phyloP scores from a whole-genome alignment of 352 stramenopile genomes.

The Phytophthora boehmeriae region DNA sequence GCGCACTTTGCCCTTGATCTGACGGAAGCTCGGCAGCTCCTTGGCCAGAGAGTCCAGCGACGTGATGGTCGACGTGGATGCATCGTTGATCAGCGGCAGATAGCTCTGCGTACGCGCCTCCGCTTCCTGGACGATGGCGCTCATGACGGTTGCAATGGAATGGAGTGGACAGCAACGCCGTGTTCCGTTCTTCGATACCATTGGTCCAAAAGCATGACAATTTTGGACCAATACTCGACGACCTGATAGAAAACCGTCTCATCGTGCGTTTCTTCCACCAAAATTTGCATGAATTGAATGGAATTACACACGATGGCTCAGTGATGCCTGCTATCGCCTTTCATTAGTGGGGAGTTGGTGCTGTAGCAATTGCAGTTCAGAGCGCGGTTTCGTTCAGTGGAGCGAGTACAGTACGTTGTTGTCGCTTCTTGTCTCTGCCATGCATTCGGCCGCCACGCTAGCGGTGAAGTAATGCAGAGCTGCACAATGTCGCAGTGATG shows the following conservation, averaged over 20 bases:
- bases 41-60: constrained; percentile 50
- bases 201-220: neutral
- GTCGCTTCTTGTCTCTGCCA: neutral
- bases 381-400: neutral
- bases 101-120: constrained; percentile 78
- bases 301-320: neutral
- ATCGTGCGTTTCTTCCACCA: constrained; percentile 1
- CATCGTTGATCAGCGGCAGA: constrained; percentile 58
- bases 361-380: neutral
- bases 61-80: constrained; percentile 52
- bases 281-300: no score
- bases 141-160: constrained; percentile 40
- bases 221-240: no score
- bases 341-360: no score
- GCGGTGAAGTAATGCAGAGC: neutral
- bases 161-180: constrained; percentile 12
- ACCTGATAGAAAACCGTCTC: neutral
- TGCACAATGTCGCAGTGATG: neutral
- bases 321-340: no score
- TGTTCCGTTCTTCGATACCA: neutral
- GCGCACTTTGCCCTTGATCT: constrained; percentile 89
- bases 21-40: constrained; percentile 50
- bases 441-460: neutral
- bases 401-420: neutral
- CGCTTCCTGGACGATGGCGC: constrained; percentile 44